Percentiles rank a stretch among this genome's conserved stretches.
Evolutionary conservation across 1,284 basidiomycete species (phyloP).

Genomic region (Agaricales sp.): DNA sequence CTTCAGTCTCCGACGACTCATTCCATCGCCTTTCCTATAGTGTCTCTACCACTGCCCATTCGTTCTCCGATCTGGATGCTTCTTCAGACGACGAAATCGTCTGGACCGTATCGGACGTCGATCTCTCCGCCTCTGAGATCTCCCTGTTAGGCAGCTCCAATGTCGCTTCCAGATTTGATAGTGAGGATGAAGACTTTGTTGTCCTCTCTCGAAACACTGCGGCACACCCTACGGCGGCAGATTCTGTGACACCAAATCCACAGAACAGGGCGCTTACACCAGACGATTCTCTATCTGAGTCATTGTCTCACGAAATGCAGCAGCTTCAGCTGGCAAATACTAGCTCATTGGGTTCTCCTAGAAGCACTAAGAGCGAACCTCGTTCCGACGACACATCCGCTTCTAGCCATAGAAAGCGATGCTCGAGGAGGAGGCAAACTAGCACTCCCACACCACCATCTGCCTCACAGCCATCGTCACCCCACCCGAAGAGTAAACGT

Average conservation of each 20-base stretch:
- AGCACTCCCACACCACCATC: background rate
- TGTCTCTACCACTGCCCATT: background rate
- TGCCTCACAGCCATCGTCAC: background rate
- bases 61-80: background rate
- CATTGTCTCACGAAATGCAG: background rate
- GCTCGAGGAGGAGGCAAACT: background rate
- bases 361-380: background rate
- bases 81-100: constrained; percentile 48
- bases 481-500: background rate
- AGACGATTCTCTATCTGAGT: background rate
- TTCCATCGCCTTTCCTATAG: background rate
- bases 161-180: background rate
- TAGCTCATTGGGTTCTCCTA: background rate
- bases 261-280: background rate
- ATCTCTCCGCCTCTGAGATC: constrained; percentile 12
- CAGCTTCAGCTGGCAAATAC: background rate
- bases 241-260: constrained; percentile 12
- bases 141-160: constrained; percentile 11
- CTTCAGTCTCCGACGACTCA: constrained; percentile 1
- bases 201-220: constrained; percentile 25
- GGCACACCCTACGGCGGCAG: constrained; percentile 9
- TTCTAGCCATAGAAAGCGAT: background rate
- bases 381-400: background rate
- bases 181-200: constrained; percentile 31
- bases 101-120: constrained; percentile 29